A percentile compares a stretch with the other conserved stretches of the same genome.
Conservation (phyloP, 805 yeast genomes). For the Saturnispora gosingensis region DNA sequence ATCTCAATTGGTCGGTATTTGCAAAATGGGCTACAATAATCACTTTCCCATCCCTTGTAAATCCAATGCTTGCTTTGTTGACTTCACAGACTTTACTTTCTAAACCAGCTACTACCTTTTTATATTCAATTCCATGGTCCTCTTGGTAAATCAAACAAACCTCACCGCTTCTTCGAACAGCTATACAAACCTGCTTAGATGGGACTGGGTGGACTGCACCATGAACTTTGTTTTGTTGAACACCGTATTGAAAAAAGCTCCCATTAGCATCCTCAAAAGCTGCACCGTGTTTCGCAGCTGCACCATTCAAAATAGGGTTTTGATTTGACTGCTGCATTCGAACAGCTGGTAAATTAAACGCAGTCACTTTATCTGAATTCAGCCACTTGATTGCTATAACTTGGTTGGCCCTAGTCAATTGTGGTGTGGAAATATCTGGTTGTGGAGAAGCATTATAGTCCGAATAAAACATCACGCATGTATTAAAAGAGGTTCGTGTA, state of each 20-base stretch:
- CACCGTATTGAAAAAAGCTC: slow-evolving; percentile 41
- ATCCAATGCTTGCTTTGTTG: slow-evolving; percentile 41
- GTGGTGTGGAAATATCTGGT: slow-evolving; percentile 14
- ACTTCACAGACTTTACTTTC: slow-evolving; percentile 22
- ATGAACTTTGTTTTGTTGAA: slow-evolving; percentile 47
- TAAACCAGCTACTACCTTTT: slow-evolving; percentile 25
- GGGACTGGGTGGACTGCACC: slow-evolving; percentile 62
- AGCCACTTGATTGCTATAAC: slow-evolving; percentile 62
- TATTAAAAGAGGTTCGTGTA: slow-evolving; percentile 29
- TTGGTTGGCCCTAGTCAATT: slow-evolving; percentile 16
- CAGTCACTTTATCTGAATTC: slow-evolving; percentile 57
- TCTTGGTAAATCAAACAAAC: slow-evolving; percentile 55
- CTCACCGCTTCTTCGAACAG: slow-evolving; percentile 54
- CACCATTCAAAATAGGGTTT: slow-evolving; percentile 25
- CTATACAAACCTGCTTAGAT: slow-evolving; percentile 62
- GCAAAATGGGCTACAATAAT: slow-evolving; percentile 35
- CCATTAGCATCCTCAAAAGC: slow-evolving; percentile 27
- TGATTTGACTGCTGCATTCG: slow-evolving; percentile 23
- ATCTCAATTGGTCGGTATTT: slow-evolving; percentile 28
- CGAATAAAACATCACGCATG: slow-evolving; percentile 39
- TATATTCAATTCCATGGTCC: slow-evolving; percentile 51
- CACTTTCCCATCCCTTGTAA: slow-evolving; percentile 37
- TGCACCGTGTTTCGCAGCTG: slow-evolving; percentile 29
- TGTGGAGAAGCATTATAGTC: slow-evolving; percentile 27
- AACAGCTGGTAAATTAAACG: slow-evolving; percentile 51